Evolutionary conservation across 2,329 filamentous ascomycete genomes (phyloP).

Genomic region (Septoria linicola): DNA sequence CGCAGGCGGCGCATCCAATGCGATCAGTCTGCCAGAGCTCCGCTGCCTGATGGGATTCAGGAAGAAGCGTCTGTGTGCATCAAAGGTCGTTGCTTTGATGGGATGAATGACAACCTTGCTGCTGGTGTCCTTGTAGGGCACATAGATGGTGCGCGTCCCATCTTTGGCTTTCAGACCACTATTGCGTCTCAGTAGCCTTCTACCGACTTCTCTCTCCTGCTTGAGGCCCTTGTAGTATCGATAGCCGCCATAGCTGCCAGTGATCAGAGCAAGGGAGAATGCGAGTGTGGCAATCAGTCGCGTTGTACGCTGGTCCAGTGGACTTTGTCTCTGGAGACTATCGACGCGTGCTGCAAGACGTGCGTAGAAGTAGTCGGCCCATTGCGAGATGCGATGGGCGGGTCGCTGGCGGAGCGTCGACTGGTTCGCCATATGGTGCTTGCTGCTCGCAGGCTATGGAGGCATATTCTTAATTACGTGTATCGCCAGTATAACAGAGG

Average conservation of each 20-base stretch:
- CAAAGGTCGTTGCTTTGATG: conserved; percentile 90
- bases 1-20: conserved; percentile 67
- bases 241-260: conserved; percentile 73
- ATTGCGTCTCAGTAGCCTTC: conserved; percentile 80
- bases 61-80: conserved; percentile 91
- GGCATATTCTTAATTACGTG: conserved; percentile 1
- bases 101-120: conserved; percentile 88
- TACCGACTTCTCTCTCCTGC: conserved; percentile 78
- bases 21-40: conserved; percentile 64
- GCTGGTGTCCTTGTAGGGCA: conserved; percentile 83
- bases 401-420: conserved; percentile 65
- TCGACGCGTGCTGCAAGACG: conserved; percentile 49
- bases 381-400: conserved; percentile 34
- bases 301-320: conserved; percentile 65
- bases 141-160: conserved; percentile 90
- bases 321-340: conserved; percentile 51
- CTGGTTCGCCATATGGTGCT: conserved; percentile 88
- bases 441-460: no score
- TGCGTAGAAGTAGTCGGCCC: conserved; percentile 42
- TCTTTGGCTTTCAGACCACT: conserved; percentile 93
- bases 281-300: conserved; percentile 74
- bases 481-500: not conserved
- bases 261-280: conserved; percentile 74
- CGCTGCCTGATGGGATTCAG: conserved; percentile 72
- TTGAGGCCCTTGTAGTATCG: conserved; percentile 71